phyloP scores from a whole-genome alignment of 495 filamentous ascomycete genomes.

The Zalerion maritima region DNA sequence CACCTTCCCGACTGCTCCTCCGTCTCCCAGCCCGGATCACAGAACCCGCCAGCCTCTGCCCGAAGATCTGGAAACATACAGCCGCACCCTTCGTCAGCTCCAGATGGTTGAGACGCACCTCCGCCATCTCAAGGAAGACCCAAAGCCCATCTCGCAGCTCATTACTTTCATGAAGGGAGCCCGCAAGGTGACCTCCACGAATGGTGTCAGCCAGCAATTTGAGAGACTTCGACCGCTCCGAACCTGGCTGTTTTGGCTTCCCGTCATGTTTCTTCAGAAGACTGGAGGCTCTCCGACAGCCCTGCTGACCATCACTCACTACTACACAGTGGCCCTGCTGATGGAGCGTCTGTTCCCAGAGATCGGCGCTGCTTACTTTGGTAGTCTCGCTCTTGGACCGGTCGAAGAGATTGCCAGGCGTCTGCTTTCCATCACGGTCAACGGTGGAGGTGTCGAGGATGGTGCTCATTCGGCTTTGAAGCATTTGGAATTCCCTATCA shows the following conservation, averaged over 20 bases:
- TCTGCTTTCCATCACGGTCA: slow-evolving; percentile 33
- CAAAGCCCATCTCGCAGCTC: slow-evolving; percentile 61
- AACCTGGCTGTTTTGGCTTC: slow-evolving; percentile 91
- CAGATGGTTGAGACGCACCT: slow-evolving; percentile 57
- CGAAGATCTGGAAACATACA: slow-evolving; percentile 54
- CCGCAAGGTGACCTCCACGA: slow-evolving; percentile 54
- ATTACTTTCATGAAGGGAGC: slow-evolving; percentile 69
- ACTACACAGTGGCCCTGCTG: slow-evolving; percentile 74
- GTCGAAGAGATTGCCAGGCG: slow-evolving; percentile 65
- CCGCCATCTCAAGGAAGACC: slow-evolving; percentile 56
- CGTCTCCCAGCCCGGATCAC: slow-evolving; percentile 43
- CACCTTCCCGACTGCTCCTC: slow-evolving; percentile 47
- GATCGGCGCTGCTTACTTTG: slow-evolving; percentile 75
- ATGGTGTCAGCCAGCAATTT: slow-evolving; percentile 69
- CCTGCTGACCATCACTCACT: slow-evolving; percentile 74
- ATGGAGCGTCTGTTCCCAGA: slow-evolving; percentile 87
- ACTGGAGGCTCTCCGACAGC: slow-evolving; percentile 45
- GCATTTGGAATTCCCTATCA: slow-evolving; percentile 49
- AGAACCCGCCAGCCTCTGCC: slow-evolving; percentile 42
- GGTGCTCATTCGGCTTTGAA: slow-evolving; percentile 37
- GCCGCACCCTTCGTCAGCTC: slow-evolving; percentile 52
- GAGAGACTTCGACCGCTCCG: slow-evolving; percentile 73
- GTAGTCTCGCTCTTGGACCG: slow-evolving; percentile 55
- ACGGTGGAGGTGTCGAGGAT: slow-evolving; percentile 29
- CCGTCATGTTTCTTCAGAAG: slow-evolving; percentile 49